Percentiles rank a stretch among this genome's conserved stretches.
Evolutionary conservation across 176 grass and related monocot genomes (phyloP).

Genomic region (Pharus latifolius): DNA sequence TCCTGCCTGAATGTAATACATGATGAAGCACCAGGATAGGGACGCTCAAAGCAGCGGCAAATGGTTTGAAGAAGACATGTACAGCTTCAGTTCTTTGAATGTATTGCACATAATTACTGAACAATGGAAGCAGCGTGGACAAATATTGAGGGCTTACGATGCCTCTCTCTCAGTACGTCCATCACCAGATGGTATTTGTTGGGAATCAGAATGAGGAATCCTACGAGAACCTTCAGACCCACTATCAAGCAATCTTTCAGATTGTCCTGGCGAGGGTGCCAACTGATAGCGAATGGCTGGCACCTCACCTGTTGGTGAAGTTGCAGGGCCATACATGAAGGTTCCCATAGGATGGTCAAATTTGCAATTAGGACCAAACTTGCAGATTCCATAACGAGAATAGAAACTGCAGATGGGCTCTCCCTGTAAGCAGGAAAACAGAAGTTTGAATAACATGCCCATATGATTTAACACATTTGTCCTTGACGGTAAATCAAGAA

Average conservation of each 20-base stretch:
- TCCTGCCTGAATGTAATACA: slow-evolving; percentile 11
- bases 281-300: slow-evolving; percentile 23
- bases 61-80: slow-evolving; percentile 8
- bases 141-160: slow-evolving; percentile 21
- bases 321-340: slow-evolving; percentile 36
- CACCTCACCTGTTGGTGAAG: slow-evolving; percentile 26
- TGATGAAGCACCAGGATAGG: slow-evolving; percentile 9
- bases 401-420: slow-evolving; percentile 66
- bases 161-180: slow-evolving; percentile 36
- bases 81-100: slow-evolving; percentile 30
- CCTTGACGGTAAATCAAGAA: too few species aligned
- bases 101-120: slow-evolving; percentile 19
- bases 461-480: background rate
- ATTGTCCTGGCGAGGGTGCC: slow-evolving; percentile 29
- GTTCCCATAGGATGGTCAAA: slow-evolving; percentile 52
- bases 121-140: background rate
- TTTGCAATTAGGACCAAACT: slow-evolving; percentile 91
- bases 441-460: background rate
- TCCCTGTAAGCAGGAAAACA: slow-evolving; percentile 40
- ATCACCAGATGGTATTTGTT: slow-evolving; percentile 35
- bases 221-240: slow-evolving; percentile 16
- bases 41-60: background rate
- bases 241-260: slow-evolving; percentile 19
- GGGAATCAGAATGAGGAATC: slow-evolving; percentile 24
- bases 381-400: slow-evolving; percentile 81